Evolutionary conservation across 352 stramenopile genomes (phyloP).

Genomic region (Phytophthora pistaciae): DNA sequence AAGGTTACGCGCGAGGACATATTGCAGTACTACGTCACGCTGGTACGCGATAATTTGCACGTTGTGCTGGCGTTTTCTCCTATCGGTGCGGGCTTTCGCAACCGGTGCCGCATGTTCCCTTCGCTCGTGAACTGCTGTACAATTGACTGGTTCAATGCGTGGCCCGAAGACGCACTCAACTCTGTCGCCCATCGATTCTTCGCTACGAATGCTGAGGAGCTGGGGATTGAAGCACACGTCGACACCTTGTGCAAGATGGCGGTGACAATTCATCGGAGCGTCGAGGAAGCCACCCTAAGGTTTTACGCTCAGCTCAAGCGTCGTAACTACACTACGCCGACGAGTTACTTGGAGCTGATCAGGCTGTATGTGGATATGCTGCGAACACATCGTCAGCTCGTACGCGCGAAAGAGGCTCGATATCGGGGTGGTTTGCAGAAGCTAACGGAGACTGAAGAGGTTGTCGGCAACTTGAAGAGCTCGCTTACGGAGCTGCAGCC

Average conservation of each 20-base stretch:
- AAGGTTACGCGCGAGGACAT: slow-evolving; percentile 90
- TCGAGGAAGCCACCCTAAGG: slow-evolving; percentile 84
- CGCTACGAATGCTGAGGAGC: slow-evolving; percentile 75
- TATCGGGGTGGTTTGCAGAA: slow-evolving; percentile 93
- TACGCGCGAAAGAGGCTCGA: slow-evolving; percentile 84
- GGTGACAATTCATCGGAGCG: slow-evolving; percentile 94
- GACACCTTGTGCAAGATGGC: slow-evolving; percentile 92
- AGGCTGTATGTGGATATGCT: slow-evolving; percentile 94
- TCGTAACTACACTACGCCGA: slow-evolving; percentile 96
- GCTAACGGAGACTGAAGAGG: slow-evolving; percentile 92
- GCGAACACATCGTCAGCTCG: slow-evolving; percentile 82
- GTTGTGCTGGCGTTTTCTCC: slow-evolving; percentile 94
- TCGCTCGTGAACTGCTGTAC: slow-evolving; percentile 95
- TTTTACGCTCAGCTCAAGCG: slow-evolving; percentile 90
- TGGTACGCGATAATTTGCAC: slow-evolving; percentile 96
- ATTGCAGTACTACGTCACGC: slow-evolving; percentile 87
- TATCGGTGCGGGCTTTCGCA: slow-evolving; percentile 93
- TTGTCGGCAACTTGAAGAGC: slow-evolving; percentile 93
- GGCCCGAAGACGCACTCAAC: slow-evolving; percentile 94
- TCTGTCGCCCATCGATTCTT: slow-evolving; percentile 94
- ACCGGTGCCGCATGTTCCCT: slow-evolving; percentile 94
- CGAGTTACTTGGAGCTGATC: slow-evolving; percentile 96
- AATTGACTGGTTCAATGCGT: slow-evolving; percentile 98
- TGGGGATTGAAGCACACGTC: slow-evolving; percentile 92
- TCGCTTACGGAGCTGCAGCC: slow-evolving; percentile 94